A percentile compares a stretch with the other conserved stretches of the same genome.
Conservation (phyloP, 2,329 filamentous ascomycete species). For the Verticillium nonalfalfae region DNA sequence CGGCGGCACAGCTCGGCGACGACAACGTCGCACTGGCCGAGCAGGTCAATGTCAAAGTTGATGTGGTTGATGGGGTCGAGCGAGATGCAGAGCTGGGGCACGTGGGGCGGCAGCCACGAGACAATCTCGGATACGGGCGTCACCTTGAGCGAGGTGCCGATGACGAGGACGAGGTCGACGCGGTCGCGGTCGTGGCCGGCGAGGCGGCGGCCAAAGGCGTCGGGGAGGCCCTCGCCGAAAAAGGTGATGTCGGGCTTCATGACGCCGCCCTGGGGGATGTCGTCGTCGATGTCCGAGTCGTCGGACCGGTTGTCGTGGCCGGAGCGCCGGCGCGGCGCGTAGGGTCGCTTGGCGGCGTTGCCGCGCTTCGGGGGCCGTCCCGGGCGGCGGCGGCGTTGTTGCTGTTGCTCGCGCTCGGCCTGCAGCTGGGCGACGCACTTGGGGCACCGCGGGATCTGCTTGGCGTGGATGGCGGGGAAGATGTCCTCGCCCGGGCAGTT, state of each 20-base stretch:
- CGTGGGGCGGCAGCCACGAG: slow-evolving; percentile 66
- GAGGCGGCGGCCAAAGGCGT: slow-evolving; percentile 74
- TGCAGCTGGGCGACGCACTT: slow-evolving; percentile 56
- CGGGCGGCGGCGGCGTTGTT: not conserved
- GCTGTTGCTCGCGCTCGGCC: slow-evolving; percentile 21
- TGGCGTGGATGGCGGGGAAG: slow-evolving; percentile 70
- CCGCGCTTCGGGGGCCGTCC: slow-evolving; percentile 24
- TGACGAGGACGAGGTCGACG: slow-evolving; percentile 88
- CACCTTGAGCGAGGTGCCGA: slow-evolving; percentile 93
- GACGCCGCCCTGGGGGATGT: slow-evolving; percentile 63
- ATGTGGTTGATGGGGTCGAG: slow-evolving; percentile 80
- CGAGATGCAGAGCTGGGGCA: slow-evolving; percentile 88
- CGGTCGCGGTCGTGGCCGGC: slow-evolving; percentile 73
- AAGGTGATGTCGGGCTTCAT: slow-evolving; percentile 99
- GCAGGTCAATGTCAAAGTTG: slow-evolving; percentile 91
- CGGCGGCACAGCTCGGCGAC: slow-evolving; percentile 80
- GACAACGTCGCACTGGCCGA: slow-evolving; percentile 92
- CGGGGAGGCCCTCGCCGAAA: slow-evolving; percentile 86
- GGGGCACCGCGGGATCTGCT: slow-evolving; percentile 71
- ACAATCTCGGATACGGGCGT: slow-evolving; percentile 91
- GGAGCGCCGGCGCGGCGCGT: slow-evolving; percentile 21
- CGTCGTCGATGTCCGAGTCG: slow-evolving; percentile 39
- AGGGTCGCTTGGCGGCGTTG: slow-evolving; percentile 7
- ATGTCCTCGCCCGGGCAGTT: slow-evolving; percentile 70
- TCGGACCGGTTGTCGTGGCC: slow-evolving; percentile 26